Percentiles rank a stretch among this genome's conserved stretches.
These are phyloP conservation scores for Oryza nivara DNA, from an alignment of 176 grass and related monocot species.

Conservation along the genomic window DNA sequence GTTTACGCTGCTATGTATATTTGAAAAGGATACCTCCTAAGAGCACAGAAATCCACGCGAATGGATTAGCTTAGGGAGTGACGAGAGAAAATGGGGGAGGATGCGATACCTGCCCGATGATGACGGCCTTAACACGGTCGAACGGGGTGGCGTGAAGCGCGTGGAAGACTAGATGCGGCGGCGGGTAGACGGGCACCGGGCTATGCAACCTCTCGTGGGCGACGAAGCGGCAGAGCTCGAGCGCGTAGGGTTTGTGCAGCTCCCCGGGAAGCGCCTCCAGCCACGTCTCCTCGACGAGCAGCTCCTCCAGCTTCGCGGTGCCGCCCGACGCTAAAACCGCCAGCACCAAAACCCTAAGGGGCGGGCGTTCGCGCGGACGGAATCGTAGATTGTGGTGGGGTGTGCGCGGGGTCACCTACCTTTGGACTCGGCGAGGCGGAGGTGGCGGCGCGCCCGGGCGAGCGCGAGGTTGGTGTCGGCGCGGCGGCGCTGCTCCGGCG, in stretches of 20 bases:
- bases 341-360: background rate
- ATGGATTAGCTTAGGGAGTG: background rate
- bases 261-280: conserved; percentile 60
- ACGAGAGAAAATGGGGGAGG: background rate
- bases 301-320: conserved; percentile 78
- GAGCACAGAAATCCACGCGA: background rate
- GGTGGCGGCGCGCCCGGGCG: conserved; percentile 61
- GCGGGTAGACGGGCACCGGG: conserved; percentile 70
- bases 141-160: conserved; percentile 85
- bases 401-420: conserved; percentile 70
- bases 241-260: conserved; percentile 78
- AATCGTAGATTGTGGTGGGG: conserved; percentile 16
- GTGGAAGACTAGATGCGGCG: conserved; percentile 79
- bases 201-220: conserved; percentile 59
- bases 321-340: conserved; percentile 15
- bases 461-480: conserved; percentile 81
- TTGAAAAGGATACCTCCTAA: too few relatives aligned
- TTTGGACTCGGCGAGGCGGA: conserved; percentile 75
- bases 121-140: conserved; percentile 81
- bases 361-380: background rate
- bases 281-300: conserved; percentile 89
- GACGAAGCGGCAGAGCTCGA: conserved; percentile 82
- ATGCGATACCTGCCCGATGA: conserved; percentile 83
- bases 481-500: conserved; percentile 66
- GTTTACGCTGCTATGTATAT: background rate